A percentile compares a stretch with the other conserved stretches of the same genome.
phyloP scores from a whole-genome alignment of 129 eudicot species.

The Heracleum sosnowskyi region DNA sequence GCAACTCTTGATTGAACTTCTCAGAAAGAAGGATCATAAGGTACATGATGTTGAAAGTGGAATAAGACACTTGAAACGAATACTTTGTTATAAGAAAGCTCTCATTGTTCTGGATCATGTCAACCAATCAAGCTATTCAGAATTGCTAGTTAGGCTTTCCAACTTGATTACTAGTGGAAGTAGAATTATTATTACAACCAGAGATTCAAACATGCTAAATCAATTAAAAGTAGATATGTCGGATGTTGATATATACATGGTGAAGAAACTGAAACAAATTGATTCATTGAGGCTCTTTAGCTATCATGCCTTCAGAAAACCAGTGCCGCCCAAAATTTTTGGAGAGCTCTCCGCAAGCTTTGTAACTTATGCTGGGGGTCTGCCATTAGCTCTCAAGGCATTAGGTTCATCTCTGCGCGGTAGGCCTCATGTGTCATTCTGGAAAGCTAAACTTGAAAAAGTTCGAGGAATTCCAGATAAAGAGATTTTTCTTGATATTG shows the following conservation, averaged over 20 bases:
- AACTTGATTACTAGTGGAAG: background rate
- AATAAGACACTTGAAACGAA: background rate
- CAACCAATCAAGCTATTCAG: background rate
- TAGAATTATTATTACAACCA: constrained; percentile 15
- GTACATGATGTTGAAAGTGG: background rate
- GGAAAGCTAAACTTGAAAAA: no score
- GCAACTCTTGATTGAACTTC: background rate
- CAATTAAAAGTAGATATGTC: constrained; percentile 7
- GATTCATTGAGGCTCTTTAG: constrained; percentile 27
- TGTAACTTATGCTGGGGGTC: constrained; percentile 20
- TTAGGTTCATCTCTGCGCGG: constrained; percentile 25
- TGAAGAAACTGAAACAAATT: background rate
- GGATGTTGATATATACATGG: no score
- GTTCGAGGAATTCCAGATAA: background rate
- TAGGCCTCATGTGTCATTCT: background rate
- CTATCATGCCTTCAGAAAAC: constrained; percentile 21
- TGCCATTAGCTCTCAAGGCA: constrained; percentile 29
- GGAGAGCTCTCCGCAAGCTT: constrained; percentile 8
- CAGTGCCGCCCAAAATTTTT: constrained; percentile 1
- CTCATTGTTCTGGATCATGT: background rate
- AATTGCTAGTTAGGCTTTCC: background rate
- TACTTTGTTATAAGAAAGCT: background rate
- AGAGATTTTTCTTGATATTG: background rate
- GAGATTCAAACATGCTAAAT: constrained; percentile 17
- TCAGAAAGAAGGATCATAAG: background rate